Evolutionary conservation across 78 protist genomes (phyloP), one percentile per base, ranked within the genome.

Genomic region (Bodo saltans): DNA sequence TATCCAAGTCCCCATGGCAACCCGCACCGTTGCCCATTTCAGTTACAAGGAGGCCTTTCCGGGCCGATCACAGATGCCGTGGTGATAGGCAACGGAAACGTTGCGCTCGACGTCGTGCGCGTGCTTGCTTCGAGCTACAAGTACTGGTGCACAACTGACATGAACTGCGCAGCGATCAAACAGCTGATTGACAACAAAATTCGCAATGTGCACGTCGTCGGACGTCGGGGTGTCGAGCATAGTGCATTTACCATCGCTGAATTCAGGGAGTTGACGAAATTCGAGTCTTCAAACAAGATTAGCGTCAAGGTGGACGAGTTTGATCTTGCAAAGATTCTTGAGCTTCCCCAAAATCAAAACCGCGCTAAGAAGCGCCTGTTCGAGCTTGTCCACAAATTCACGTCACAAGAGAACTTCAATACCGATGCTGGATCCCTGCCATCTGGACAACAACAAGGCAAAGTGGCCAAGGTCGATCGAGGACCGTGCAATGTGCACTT

Each of bases 61-160:
- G n/a, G n/a, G n/a, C 72, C 40, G 42, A 73, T 38, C 37, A 42
- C 37, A 23, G 42, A 71, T 29, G 92, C 37, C 38, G 70, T 40
- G 21, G 17, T 90, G 27, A 2, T 88, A 35, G 90, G 89, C 0
- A 39, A 89, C 28, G 96, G 96, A 26, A 93, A 93, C 79, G 96
- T 93, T 30, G 92, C 96, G 23, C 74, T 93, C 42, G 96, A 93
- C 68, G 1, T 32, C 29, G 96, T 92, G 4, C 87, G 94, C 30
- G 68, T 91, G 21, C 83, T 93, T 29, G 17, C 39, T 72, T 0
- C 70, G n/a, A 67, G 53, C 2, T 42, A 41, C 25, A 74, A 39
- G 38, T 40, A 33, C 17, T 84, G 87, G n/a, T 11, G 38, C 26
- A 1, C 0, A 2, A 78, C 90, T 0, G 93, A 90, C 87, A 80